phyloP scores from a whole-genome alignment of 345 rosid genomes.

The Dipteronia dyeriana region DNA sequence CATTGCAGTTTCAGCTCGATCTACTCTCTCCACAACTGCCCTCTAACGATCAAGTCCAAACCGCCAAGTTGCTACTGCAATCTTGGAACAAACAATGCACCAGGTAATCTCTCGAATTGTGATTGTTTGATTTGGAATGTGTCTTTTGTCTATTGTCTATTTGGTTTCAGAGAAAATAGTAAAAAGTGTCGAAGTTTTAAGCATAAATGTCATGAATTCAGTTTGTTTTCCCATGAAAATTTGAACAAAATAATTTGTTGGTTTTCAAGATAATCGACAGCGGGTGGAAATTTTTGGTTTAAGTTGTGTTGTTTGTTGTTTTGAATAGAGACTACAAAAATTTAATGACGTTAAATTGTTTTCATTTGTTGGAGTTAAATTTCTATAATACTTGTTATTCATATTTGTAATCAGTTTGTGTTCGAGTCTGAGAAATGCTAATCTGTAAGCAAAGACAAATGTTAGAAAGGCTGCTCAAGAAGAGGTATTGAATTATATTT shows the following conservation, averaged over 20 bases:
- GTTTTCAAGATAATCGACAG: background rate
- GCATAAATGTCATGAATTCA: background rate
- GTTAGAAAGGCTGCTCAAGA: slow-evolving; percentile 82
- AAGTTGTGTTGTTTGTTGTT: too few species aligned
- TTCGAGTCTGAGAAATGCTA: slow-evolving; percentile 73
- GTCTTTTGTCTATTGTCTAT: background rate
- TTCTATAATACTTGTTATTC: background rate
- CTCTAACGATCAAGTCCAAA: slow-evolving; percentile 50
- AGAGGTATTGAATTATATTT: slow-evolving; percentile 48
- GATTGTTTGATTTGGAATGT: background rate
- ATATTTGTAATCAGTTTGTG: slow-evolving; percentile 53
- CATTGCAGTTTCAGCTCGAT: slow-evolving; percentile 76
- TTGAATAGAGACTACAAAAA: too few species aligned
- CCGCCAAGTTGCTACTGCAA: slow-evolving; percentile 60
- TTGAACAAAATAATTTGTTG: background rate
- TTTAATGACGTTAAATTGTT: background rate
- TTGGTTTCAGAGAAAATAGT: slow-evolving; percentile 8
- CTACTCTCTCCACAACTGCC: slow-evolving; percentile 89
- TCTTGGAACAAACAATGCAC: slow-evolving; percentile 68
- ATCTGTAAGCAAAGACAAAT: slow-evolving; percentile 86
- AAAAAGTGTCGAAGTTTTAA: background rate
- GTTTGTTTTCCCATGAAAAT: background rate
- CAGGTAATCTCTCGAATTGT: slow-evolving; percentile 33
- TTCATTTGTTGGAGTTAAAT: background rate
- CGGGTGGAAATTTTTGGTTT: background rate